Evolutionary conservation across 768 basidiomycete genomes (phyloP).

Genomic region (Lactarius vividus): DNA sequence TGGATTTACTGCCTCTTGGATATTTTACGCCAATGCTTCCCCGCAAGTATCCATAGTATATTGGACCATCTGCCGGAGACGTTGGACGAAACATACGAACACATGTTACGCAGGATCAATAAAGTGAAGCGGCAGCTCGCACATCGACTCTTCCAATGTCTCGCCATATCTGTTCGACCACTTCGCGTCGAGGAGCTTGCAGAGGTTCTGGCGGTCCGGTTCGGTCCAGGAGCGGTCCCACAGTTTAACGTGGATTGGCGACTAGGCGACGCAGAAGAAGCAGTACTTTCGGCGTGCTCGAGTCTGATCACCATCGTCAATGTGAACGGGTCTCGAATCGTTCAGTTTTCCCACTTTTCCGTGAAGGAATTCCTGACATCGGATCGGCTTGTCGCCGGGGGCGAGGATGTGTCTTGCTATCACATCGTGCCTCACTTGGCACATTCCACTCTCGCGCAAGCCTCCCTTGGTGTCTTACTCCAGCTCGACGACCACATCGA

Average conservation of each 20-base stretch:
- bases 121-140: not conserved
- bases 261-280: not conserved
- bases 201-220: conserved; percentile 8
- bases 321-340: not conserved
- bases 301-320: not conserved
- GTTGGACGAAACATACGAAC: no score
- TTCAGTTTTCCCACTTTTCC: conserved; percentile 14
- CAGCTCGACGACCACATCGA: not conserved
- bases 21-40: no score
- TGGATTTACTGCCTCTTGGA: no score
- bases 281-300: not conserved
- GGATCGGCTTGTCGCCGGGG: not conserved
- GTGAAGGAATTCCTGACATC: conserved; percentile 17
- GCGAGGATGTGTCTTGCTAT: not conserved
- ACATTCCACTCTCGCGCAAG: not conserved
- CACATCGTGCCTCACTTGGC: not conserved
- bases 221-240: not conserved
- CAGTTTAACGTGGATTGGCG: not conserved
- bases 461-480: not conserved
- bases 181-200: conserved; percentile 6
- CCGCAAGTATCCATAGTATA: no score
- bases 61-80: no score
- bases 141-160: conserved; percentile 11
- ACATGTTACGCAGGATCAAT: not conserved
- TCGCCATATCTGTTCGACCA: conserved; percentile 1